Base-by-base conservation (phyloP, 805 yeast genomes). In the Candida odintsovae region DNA sequence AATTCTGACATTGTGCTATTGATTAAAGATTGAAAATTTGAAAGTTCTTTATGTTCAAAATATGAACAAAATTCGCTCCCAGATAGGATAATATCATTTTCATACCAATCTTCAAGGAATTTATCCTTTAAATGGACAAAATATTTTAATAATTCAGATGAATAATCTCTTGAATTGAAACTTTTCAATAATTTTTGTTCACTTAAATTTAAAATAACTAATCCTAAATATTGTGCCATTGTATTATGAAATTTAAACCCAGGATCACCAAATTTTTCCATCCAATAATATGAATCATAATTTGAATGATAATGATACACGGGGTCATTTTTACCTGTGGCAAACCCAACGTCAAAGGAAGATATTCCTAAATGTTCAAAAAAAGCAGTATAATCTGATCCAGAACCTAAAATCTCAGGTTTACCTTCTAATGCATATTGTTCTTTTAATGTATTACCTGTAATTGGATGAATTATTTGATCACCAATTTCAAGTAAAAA, bases 291-390 rank as follows among this genome's bases (percentile, higher is more conserved):
- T 1, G 86, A 81, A 62, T 83, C 90, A 58, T 82, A 84, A 60
- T 82, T 79, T n/a, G 90, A 83, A 59, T 85, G 90, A 61, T 85
- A 83, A 50, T 83, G 90, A 59, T 84, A 84, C 10, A 83, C 78
- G 0, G 89, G 72, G 42, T 80, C 84, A 8, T 60, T 66, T 12
- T 58, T 55, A 9, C 71, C 67, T 20, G 58, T 57, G 20, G 57
- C 63, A 57, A 82, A 85, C 0, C 83, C 84, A 42, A 81, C 48
- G 61, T 83, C 85, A 16, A 76, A 65, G 0, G 83, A 73, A 2
- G 83, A 75, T 38, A 79, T 76, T 42, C 84, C 84, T 50, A 78
- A 63, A 56, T 77, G 82, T 50, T 79, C 83, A 57, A 72, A 65
- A 55, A 79, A 79, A 8, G 75, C 80, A 4, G 83, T 78, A 63